A percentile compares a stretch with the other conserved stretches of the same genome.
Conservation (phyloP, 805 yeast species). For the Scheffersomyces ergatensis region DNA sequence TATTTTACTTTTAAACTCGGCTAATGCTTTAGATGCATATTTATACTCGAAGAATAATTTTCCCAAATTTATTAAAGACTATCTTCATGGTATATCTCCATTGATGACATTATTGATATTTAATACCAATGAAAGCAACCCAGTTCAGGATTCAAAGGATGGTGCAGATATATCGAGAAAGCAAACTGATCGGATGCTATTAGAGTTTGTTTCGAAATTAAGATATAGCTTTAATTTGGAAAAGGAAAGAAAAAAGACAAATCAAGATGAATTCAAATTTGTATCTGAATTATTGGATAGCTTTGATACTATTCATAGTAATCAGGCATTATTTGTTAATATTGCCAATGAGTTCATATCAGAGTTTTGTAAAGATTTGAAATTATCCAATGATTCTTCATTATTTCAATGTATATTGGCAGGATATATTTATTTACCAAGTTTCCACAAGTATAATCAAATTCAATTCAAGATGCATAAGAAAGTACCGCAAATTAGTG, state of each 20-base stretch:
- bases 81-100: conserved; percentile 32
- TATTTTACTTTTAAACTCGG: conserved; percentile 25
- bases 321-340: conserved; percentile 28
- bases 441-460: conserved; percentile 39
- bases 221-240: conserved; percentile 19
- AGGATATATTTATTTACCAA: conserved; percentile 40
- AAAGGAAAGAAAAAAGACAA: conserved; percentile 12
- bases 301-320: conserved; percentile 26
- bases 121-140: conserved; percentile 6
- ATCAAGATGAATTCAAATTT: conserved; percentile 20
- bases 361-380: conserved; percentile 35
- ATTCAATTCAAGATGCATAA: conserved; percentile 29
- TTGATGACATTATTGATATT: conserved; percentile 30
- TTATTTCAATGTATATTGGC: conserved; percentile 39
- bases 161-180: conserved; percentile 14
- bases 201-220: conserved; percentile 22
- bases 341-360: conserved; percentile 40
- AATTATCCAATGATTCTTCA: conserved; percentile 38
- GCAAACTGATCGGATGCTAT: conserved; percentile 14
- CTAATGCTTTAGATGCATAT: conserved; percentile 28
- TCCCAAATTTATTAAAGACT: conserved; percentile 27
- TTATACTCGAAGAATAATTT: conserved; percentile 37
- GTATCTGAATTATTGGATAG: conserved; percentile 28
- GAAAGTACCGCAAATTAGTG: not conserved
- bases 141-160: not conserved